These are phyloP conservation scores for Lipomyces kockii DNA, from an alignment of 805 yeast genomes.

Conservation along the genomic window DNA sequence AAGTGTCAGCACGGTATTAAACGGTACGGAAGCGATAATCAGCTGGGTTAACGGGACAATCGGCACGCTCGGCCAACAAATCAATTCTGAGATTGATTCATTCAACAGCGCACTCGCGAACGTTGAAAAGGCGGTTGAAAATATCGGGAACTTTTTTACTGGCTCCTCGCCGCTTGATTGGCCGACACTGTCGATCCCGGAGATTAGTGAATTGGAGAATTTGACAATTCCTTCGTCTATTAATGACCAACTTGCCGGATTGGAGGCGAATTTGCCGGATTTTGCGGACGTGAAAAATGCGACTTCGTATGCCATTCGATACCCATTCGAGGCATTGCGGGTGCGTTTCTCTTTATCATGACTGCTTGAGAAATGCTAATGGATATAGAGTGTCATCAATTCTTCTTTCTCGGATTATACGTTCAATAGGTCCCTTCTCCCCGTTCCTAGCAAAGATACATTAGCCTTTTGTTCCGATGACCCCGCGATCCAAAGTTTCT, in stretches of 20 bases:
- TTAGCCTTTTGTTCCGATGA: conserved; percentile 47
- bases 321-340: conserved; percentile 61
- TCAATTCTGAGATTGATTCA: conserved; percentile 69
- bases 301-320: conserved; percentile 57
- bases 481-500: conserved; percentile 50
- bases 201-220: conserved; percentile 59
- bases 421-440: conserved; percentile 46
- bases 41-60: conserved; percentile 65
- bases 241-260: conserved; percentile 57
- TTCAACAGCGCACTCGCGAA: conserved; percentile 63
- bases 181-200: conserved; percentile 45
- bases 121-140: conserved; percentile 56
- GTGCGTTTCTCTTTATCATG: conserved; percentile 6
- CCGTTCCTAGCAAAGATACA: conserved; percentile 49
- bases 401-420: conserved; percentile 30
- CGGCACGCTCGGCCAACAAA: conserved; percentile 56
- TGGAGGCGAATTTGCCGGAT: conserved; percentile 63
- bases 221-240: conserved; percentile 70
- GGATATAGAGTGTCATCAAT: conserved; percentile 12
- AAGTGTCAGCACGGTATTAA: conserved; percentile 70
- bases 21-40: conserved; percentile 69
- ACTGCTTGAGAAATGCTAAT: neutral
- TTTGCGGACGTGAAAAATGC: conserved; percentile 66
- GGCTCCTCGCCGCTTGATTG: conserved; percentile 51
- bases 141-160: conserved; percentile 61